These are phyloP conservation scores for Pisolithus orientalis DNA, from an alignment of 768 basidiomycete genomes.

Conservation along the genomic window DNA sequence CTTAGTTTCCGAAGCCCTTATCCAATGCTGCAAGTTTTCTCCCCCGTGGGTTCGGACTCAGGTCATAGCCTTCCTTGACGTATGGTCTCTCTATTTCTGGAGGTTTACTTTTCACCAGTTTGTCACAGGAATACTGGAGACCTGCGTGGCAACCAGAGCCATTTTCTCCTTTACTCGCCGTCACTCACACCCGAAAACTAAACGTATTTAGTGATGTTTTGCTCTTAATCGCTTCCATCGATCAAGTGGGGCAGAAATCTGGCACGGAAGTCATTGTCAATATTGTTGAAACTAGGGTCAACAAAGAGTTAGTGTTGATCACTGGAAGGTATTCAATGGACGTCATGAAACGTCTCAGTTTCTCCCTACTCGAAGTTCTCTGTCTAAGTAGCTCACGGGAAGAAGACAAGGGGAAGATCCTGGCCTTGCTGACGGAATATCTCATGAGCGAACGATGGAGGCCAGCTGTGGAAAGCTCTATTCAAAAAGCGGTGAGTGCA, in stretches of 20 bases:
- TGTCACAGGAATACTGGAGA: conserved; percentile 48
- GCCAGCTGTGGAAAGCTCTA: conserved; percentile 31
- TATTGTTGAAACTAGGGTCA: conserved; percentile 38
- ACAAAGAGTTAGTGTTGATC: conserved; percentile 44
- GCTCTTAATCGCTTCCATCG: neutral
- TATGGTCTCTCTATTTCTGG: conserved; percentile 12
- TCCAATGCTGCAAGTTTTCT: conserved; percentile 45
- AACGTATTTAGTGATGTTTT: conserved; percentile 23
- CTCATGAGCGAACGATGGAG: conserved; percentile 33
- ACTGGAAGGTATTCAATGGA: conserved; percentile 26
- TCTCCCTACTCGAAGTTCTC: conserved; percentile 38
- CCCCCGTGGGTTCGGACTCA: conserved; percentile 40
- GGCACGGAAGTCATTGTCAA: conserved; percentile 29
- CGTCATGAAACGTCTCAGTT: conserved; percentile 34
- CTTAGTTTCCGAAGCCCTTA: conserved; percentile 35
- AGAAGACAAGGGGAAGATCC: neutral
- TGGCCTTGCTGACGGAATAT: neutral
- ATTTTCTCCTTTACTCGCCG: conserved; percentile 32
- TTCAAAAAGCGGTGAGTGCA: conserved; percentile 37
- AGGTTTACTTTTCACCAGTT: neutral
- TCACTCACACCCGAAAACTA: conserved; percentile 45
- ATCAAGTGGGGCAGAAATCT: conserved; percentile 15
- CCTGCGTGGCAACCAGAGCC: neutral
- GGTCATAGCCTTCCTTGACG: conserved; percentile 49
- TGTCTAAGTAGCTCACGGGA: conserved; percentile 9